Conservation (phyloP, 805 yeast genomes). For the Debaryomyces tyrocola region DNA sequence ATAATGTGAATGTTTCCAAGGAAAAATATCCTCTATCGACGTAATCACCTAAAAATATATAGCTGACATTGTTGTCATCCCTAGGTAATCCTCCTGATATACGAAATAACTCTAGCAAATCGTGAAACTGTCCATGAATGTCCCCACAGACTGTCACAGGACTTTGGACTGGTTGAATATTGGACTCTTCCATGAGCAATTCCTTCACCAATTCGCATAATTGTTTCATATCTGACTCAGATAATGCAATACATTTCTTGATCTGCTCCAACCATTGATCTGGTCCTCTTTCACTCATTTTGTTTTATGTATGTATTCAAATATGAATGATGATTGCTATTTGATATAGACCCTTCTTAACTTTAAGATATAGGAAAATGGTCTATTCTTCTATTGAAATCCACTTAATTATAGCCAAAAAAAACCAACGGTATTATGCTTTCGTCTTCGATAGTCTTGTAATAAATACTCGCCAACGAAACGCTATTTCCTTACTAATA, state of each 20-base stretch:
- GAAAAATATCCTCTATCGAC: constrained; percentile 98
- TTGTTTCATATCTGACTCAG: constrained; percentile 94
- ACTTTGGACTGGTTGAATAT: constrained; percentile 88
- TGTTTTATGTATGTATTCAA: constrained; percentile 2
- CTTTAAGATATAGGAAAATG: too few relatives aligned
- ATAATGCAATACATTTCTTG: constrained; percentile 82
- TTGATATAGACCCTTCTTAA: too few relatives aligned
- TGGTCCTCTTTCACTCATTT: constrained; percentile 77
- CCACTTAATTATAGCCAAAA: too few relatives aligned
- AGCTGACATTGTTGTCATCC: constrained; percentile 60
- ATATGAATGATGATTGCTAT: neutral
- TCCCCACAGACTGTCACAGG: constrained; percentile 98
- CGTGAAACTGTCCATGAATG: constrained; percentile 98
- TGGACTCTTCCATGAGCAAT: constrained; percentile 91
- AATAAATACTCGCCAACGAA: too few relatives aligned
- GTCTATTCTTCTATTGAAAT: too few relatives aligned
- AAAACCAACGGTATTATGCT: too few relatives aligned
- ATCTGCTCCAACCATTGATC: constrained; percentile 96
- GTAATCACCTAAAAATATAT: constrained; percentile 90
- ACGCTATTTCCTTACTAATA: too few relatives aligned
- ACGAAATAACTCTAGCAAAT: constrained; percentile 82
- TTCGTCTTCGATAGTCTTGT: too few relatives aligned
- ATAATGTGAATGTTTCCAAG: constrained; percentile 86
- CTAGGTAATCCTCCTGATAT: constrained; percentile 92
- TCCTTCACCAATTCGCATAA: constrained; percentile 95